These are phyloP conservation scores for Picochlorum costavermella DNA, from an alignment of 139 green algal genomes.

Conservation along the genomic window DNA sequence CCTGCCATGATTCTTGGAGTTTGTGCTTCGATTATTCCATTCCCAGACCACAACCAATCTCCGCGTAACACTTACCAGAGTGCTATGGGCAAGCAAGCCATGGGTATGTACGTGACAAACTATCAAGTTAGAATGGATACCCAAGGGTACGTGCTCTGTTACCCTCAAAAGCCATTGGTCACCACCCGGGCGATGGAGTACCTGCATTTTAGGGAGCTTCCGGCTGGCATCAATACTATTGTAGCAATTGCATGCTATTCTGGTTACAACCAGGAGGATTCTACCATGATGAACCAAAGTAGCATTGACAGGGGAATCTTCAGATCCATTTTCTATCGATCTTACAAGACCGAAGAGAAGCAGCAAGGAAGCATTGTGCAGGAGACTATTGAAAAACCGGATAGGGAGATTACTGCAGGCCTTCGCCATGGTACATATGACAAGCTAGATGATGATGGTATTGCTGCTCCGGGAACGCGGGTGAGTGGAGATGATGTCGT, in stretches of 20 bases:
- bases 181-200: constrained; percentile 81
- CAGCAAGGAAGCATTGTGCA: constrained; percentile 58
- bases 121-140: constrained; percentile 72
- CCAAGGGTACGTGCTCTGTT: constrained; percentile 90
- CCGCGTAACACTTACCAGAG: constrained; percentile 93
- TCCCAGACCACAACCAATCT: constrained; percentile 99
- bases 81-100: constrained; percentile 94
- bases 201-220: constrained; percentile 78
- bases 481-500: constrained; percentile 74
- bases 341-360: constrained; percentile 85
- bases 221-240: constrained; percentile 84
- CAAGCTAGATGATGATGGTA: constrained; percentile 96
- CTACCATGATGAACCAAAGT: constrained; percentile 92
- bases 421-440: constrained; percentile 89
- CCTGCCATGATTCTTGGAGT: constrained; percentile 97
- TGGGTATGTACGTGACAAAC: constrained; percentile 91
- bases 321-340: constrained; percentile 91
- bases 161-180: constrained; percentile 96
- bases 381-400: constrained; percentile 86
- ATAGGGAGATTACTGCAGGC: constrained; percentile 49
- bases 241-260: constrained; percentile 95
- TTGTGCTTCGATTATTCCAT: constrained; percentile 96
- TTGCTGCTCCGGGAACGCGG: constrained; percentile 74
- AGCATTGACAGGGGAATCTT: constrained; percentile 97
- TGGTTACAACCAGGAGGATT: constrained; percentile 99